These are phyloP conservation scores for Aspergillus floridensis DNA, from an alignment of 2,329 filamentous ascomycete species.

Conservation along the genomic window DNA sequence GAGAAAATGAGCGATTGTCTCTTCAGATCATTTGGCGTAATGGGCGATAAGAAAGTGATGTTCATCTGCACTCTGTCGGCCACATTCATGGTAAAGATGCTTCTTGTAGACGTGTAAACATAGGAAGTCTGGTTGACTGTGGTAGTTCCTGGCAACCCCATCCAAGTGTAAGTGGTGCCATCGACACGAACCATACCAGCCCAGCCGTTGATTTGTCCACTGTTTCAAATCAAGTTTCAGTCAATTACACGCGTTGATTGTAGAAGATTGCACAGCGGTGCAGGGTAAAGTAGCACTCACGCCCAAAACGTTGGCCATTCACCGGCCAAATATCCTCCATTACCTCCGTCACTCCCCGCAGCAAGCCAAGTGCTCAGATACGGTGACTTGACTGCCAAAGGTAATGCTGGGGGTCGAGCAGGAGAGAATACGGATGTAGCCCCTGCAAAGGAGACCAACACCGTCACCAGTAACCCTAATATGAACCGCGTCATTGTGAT, in stretches of 20 bases:
- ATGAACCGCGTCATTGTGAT: constrained; percentile 31
- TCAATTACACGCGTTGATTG: constrained; percentile 12
- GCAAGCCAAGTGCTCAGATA: constrained; percentile 71
- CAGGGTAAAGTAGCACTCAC: constrained; percentile 45
- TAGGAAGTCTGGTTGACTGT: constrained; percentile 59
- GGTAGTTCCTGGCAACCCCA: constrained; percentile 56
- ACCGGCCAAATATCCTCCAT: constrained; percentile 66
- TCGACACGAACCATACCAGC: constrained; percentile 69
- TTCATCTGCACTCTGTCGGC: constrained; percentile 61
- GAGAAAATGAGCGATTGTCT: constrained; percentile 69
- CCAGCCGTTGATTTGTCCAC: constrained; percentile 62
- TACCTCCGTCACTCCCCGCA: constrained; percentile 59
- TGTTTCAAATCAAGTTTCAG: constrained; percentile 20
- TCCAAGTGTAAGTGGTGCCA: constrained; percentile 62
- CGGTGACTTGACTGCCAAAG: constrained; percentile 70
- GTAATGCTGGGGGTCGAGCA: constrained; percentile 64
- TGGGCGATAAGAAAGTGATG: constrained; percentile 68
- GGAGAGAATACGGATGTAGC: constrained; percentile 59
- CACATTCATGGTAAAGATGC: constrained; percentile 66
- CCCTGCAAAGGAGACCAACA: constrained; percentile 21
- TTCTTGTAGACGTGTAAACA: constrained; percentile 70
- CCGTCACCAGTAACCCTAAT: constrained; percentile 25
- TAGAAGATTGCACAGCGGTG: not conserved
- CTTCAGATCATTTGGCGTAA: constrained; percentile 64
- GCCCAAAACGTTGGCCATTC: constrained; percentile 68